phyloP scores from a whole-genome alignment of 139 green algal genomes.

The Volvox reticuliferus region DNA sequence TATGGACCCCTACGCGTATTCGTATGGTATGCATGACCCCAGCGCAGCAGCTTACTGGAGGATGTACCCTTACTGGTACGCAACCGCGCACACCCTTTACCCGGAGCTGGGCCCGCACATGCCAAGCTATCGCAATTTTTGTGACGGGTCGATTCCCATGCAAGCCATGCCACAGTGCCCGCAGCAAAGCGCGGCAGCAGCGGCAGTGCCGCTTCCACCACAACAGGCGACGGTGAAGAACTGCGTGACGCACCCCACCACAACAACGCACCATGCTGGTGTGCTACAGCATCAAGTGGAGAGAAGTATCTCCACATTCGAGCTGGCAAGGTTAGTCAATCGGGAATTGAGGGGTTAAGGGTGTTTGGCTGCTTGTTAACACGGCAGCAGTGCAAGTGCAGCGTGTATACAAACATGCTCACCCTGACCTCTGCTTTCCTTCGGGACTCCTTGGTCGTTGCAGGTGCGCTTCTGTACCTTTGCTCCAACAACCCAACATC shows the following conservation, averaged over 20 bases:
- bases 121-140: not conserved
- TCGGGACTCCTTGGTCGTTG: not conserved
- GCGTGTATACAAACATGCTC: not conserved
- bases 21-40: constrained; percentile 19
- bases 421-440: not conserved
- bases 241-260: not conserved
- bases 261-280: not conserved
- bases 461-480: not conserved
- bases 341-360: not conserved
- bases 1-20: constrained; percentile 14
- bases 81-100: not conserved
- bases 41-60: not conserved
- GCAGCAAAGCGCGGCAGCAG: not conserved
- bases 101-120: not conserved
- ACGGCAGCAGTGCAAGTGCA: not conserved
- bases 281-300: not conserved
- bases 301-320: not conserved
- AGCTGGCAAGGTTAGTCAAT: not conserved
- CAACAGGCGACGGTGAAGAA: not conserved
- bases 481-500: not conserved
- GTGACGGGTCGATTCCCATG: not conserved
- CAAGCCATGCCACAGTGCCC: too few species aligned
- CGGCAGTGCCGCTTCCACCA: not conserved
- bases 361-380: not conserved
- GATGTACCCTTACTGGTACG: constrained; percentile 16